Evolutionary conservation across 495 filamentous ascomycete species (phyloP).

Genomic region (Xylaria palmicola): DNA sequence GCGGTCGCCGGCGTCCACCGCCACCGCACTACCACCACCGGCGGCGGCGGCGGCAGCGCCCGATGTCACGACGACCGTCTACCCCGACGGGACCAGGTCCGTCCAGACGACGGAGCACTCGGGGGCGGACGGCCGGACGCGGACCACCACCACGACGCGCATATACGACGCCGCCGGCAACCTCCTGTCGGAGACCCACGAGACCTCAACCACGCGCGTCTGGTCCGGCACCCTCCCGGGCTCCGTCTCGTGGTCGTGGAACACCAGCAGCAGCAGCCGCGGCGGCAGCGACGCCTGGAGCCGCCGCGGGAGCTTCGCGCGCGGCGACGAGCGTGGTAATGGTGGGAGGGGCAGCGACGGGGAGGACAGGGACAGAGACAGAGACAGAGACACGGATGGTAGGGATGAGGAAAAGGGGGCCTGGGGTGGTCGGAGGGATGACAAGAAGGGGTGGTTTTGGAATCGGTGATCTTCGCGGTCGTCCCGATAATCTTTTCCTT

Average conservation of each 20-base stretch:
- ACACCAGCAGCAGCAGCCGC: too few species aligned
- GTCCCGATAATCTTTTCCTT: too few species aligned
- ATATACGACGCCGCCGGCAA: slow-evolving; percentile 22
- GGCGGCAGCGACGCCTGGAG: too few species aligned
- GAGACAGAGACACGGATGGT: background rate
- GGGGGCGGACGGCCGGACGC: background rate
- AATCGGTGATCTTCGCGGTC: slow-evolving; percentile 15
- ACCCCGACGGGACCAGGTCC: slow-evolving; percentile 23
- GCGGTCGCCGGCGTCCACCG: too few species aligned
- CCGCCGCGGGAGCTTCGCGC: too few species aligned
- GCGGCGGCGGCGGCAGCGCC: too few species aligned
- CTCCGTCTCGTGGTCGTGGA: too few species aligned
- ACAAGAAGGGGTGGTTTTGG: slow-evolving; percentile 37
- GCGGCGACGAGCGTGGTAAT: too few species aligned
- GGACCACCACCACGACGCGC: slow-evolving; percentile 13
- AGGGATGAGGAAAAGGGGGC: background rate
- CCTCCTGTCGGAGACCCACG: slow-evolving; percentile 14
- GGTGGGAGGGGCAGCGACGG: background rate
- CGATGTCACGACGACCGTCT: slow-evolving; percentile 14
- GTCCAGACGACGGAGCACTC: slow-evolving; percentile 15
- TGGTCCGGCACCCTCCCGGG: slow-evolving; percentile 9
- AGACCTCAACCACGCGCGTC: background rate
- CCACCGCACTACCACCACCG: too few species aligned
- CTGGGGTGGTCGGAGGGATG: background rate
- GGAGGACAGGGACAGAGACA: background rate